Evolutionary conservation across 176 grass and related monocot genomes (phyloP).

Genomic region (Triticum urartu): DNA sequence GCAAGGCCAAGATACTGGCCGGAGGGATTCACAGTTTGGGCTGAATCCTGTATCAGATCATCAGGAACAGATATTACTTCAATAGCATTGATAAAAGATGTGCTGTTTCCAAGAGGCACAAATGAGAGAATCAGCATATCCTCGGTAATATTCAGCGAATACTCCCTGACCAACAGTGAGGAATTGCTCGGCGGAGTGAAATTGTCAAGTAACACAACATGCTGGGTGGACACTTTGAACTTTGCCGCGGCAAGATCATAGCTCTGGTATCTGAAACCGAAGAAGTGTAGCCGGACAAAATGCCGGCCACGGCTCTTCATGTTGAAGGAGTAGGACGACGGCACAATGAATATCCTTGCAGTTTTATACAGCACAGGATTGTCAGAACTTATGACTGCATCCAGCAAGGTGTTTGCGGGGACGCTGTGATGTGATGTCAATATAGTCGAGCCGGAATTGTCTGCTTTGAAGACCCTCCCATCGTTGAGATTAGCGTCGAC

Average conservation of each 20-base stretch:
- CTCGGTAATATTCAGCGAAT: slow-evolving; percentile 60
- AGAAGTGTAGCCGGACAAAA: slow-evolving; percentile 82
- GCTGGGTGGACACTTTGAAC: slow-evolving; percentile 73
- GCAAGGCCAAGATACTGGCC: slow-evolving; percentile 66
- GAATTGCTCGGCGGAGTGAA: slow-evolving; percentile 48
- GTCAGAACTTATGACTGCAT: slow-evolving; percentile 31
- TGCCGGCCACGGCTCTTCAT: slow-evolving; percentile 68
- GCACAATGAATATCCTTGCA: slow-evolving; percentile 50
- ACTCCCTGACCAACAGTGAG: slow-evolving; percentile 58
- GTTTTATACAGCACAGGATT: slow-evolving; percentile 47
- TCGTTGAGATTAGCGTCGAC: slow-evolving; percentile 21
- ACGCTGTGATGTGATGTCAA: slow-evolving; percentile 32
- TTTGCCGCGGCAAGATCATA: slow-evolving; percentile 53
- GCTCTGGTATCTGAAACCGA: slow-evolving; percentile 49
- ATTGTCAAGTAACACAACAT: slow-evolving; percentile 66
- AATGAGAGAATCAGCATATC: slow-evolving; percentile 70
- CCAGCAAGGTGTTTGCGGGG: slow-evolving; percentile 23
- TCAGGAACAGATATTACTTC: slow-evolving; percentile 86
- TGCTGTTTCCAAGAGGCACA: slow-evolving; percentile 52
- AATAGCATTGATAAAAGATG: slow-evolving; percentile 69
- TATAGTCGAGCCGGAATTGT: slow-evolving; percentile 27
- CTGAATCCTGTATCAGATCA: slow-evolving; percentile 62
- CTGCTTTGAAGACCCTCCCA: slow-evolving; percentile 50
- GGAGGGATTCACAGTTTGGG: slow-evolving; percentile 29
- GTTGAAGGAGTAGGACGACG: slow-evolving; percentile 60